Conservation (phyloP, 2,329 filamentous ascomycete genomes). For the Mollisiaceae sp. region DNA sequence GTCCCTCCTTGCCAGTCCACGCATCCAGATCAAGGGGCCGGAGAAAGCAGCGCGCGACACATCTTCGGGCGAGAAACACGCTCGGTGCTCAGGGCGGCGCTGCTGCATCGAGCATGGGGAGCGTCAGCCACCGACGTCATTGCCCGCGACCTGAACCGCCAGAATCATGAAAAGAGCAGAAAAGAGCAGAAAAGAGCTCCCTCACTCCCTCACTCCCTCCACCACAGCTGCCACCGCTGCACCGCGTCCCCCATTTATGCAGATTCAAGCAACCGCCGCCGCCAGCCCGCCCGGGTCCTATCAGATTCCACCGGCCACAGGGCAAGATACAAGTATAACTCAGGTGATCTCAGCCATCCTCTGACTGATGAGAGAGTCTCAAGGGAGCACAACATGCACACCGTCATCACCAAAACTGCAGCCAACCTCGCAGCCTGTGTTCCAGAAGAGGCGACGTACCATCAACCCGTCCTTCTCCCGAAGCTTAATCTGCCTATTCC, state of each 20-base stretch:
- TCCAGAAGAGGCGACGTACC: constrained; percentile 5
- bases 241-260: constrained; percentile 2
- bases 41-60: background rate
- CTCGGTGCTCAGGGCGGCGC: constrained; percentile 15
- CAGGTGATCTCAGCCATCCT: background rate
- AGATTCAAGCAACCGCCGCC: background rate
- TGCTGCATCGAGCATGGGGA: constrained; percentile 14
- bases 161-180: constrained; percentile 9
- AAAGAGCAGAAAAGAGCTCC: background rate
- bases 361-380: background rate
- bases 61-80: background rate
- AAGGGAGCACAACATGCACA: background rate
- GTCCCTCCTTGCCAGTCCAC: background rate
- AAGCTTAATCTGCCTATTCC: background rate
- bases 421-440: background rate
- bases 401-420: constrained; percentile 5
- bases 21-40: background rate
- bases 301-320: background rate
- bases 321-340: background rate
- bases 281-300: background rate
- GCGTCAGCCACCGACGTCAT: constrained; percentile 13
- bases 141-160: background rate
- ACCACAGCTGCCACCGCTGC: background rate
- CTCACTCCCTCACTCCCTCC: background rate
- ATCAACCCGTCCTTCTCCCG: background rate